Base-by-base conservation (phyloP, 164 flowering plant species). In the Magnolia officinalis region DNA sequence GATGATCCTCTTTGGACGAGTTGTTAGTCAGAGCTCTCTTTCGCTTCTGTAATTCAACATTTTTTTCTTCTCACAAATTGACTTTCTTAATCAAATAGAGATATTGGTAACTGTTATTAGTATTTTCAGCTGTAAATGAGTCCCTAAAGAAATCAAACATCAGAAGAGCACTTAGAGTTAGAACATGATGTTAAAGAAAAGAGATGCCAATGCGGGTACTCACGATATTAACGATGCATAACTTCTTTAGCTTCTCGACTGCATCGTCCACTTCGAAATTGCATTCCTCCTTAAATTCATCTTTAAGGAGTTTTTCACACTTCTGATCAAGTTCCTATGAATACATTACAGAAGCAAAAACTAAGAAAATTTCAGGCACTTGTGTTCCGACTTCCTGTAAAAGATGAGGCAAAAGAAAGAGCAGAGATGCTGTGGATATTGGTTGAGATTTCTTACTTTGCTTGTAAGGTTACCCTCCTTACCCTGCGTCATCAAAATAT, bases 191-290 rank as follows among this genome's bases (percentile, higher is more conserved):
- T 55, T 8, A 55, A 14, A 59, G 45, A 29, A 16, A 50, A 1
- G n/a, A 1, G 29, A 75, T 19, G 18, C 20, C 50, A 67, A 21
- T 75, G 20, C 51, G 11, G 67, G 74, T 71, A 59, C 96, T 90
- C 77, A 94, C 99, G 90, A 87, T 90, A 77, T 86, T 13, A 81
- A 94, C 90, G 76, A 96, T 89, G 71, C 97, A 94, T 67, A 90
- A 80, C 81, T 91, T 94, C 89, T 96, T 94, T 72, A 94, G 81
- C 81, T 96, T 96, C 10, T 88, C 78, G 50, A 92, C 86, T 4
- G 99, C 99, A 85, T 96, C 98, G 73, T 90, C 98, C 72, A 96
- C 97, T 69, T 96, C 99, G 79, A 91, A 91, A 68, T 91, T 86
- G 75, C 94, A 89, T 73, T 63, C 75, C 73, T 82, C 92, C 21